Evolutionary conservation across 2,329 filamentous ascomycete genomes (phyloP).

Genomic region (Alternaria rosae): DNA sequence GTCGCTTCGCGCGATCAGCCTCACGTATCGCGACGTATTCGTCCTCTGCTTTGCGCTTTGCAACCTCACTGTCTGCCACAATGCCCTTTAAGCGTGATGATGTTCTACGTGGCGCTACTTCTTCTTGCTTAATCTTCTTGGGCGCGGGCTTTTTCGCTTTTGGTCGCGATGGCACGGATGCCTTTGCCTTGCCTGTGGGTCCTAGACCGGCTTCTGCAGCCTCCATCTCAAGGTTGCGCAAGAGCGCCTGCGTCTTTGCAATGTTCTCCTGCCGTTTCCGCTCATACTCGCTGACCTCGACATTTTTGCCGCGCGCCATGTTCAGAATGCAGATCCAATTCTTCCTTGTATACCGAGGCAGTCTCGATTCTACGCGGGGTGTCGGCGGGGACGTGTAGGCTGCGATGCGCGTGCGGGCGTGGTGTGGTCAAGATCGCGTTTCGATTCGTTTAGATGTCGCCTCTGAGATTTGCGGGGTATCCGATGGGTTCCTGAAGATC

Average conservation of each 20-base stretch:
- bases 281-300: constrained; percentile 83
- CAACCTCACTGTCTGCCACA: constrained; percentile 70
- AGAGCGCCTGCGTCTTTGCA: constrained; percentile 80
- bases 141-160: constrained; percentile 52
- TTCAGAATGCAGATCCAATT: neutral
- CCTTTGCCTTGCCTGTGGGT: constrained; percentile 59
- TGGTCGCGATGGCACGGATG: constrained; percentile 55
- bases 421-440: neutral
- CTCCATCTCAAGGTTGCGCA: constrained; percentile 77
- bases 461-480: neutral
- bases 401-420: constrained; percentile 10
- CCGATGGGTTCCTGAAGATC: constrained; percentile 17
- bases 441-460: neutral
- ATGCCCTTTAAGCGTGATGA: constrained; percentile 70
- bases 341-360: neutral
- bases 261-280: constrained; percentile 85
- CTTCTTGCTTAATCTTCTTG: constrained; percentile 66
- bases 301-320: constrained; percentile 53
- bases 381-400: neutral
- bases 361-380: neutral
- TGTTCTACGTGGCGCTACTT: constrained; percentile 63
- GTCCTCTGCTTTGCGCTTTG: constrained; percentile 73
- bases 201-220: constrained; percentile 74
- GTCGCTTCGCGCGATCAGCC: constrained; percentile 66
- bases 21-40: constrained; percentile 65